These are phyloP conservation scores for Clarireedia monteithiana DNA, from an alignment of 2,329 filamentous ascomycete species.

Conservation along the genomic window DNA sequence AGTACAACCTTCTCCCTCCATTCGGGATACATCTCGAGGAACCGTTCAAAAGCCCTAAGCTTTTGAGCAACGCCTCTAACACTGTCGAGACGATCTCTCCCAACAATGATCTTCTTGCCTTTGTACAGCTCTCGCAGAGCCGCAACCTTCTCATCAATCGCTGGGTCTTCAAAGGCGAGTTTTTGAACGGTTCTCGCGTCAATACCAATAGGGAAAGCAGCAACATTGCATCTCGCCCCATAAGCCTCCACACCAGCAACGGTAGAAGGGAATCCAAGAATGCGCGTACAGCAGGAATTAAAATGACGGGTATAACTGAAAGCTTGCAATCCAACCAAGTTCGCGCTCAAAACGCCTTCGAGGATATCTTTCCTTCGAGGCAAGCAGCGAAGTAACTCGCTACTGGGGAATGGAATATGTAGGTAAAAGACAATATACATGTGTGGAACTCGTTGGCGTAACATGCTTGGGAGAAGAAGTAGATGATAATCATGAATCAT, in stretches of 20 bases:
- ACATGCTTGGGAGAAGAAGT: slow-evolving; percentile 78
- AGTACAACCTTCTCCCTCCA: slow-evolving; percentile 89
- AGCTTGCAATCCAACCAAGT: slow-evolving; percentile 91
- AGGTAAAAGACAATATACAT: slow-evolving; percentile 94
- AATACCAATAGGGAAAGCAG: slow-evolving; percentile 92
- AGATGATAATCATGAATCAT: slow-evolving; percentile 94
- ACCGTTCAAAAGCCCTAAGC: slow-evolving; percentile 86
- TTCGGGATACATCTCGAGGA: slow-evolving; percentile 82
- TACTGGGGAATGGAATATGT: slow-evolving; percentile 90
- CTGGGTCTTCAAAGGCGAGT: slow-evolving; percentile 62
- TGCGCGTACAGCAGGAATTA: slow-evolving; percentile 83
- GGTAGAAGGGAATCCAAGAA: slow-evolving; percentile 85
- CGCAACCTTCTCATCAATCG: slow-evolving; percentile 63
- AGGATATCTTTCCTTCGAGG: slow-evolving; percentile 83
- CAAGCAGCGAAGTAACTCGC: slow-evolving; percentile 87
- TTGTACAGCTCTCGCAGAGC: slow-evolving; percentile 69
- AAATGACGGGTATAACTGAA: slow-evolving; percentile 95
- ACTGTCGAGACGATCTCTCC: slow-evolving; percentile 86
- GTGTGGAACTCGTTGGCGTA: slow-evolving; percentile 77
- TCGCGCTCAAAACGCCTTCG: slow-evolving; percentile 81
- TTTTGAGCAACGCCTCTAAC: slow-evolving; percentile 94
- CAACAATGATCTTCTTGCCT: slow-evolving; percentile 93
- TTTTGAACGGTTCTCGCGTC: slow-evolving; percentile 74
- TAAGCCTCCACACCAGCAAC: slow-evolving; percentile 81
- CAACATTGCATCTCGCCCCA: slow-evolving; percentile 80